Evolutionary conservation across 768 basidiomycete genomes (phyloP).

Genomic region (Grammothele lineata): DNA sequence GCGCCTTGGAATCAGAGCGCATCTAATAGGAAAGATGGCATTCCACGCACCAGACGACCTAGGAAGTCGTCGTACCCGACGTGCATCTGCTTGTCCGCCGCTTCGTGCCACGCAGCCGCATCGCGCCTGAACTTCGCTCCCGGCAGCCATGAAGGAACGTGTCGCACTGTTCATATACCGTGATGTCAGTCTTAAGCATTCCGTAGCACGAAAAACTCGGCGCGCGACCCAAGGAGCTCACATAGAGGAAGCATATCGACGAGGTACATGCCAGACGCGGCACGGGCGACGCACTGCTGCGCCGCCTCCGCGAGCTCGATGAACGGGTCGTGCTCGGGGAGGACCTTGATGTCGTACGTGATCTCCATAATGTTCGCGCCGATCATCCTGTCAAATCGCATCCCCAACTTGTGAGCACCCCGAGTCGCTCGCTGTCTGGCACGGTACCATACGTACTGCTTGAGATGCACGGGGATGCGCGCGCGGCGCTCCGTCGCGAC

Average conservation of each 20-base stretch:
- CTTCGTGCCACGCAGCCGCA: conserved; percentile 14
- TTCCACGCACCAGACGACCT: conserved; percentile 2
- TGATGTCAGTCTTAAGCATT: neutral
- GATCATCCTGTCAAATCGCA: conserved; percentile 17
- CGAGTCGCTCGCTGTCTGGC: neutral
- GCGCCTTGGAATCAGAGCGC: too few species aligned
- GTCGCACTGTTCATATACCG: conserved; percentile 11
- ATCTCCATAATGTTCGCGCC: conserved; percentile 21
- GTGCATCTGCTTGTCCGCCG: conserved; percentile 19
- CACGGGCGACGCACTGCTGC: conserved; percentile 2
- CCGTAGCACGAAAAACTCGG: neutral
- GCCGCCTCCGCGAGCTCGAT: conserved; percentile 17
- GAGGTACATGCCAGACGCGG: conserved; percentile 7
- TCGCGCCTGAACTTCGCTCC: conserved; percentile 22
- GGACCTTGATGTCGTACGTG: conserved; percentile 21
- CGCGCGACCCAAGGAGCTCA: neutral
- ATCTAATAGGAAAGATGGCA: neutral
- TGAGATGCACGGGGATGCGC: neutral
- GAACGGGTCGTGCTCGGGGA: conserved; percentile 17
- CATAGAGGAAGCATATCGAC: conserved; percentile 16
- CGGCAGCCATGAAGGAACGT: conserved; percentile 28
- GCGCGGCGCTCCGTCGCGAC: neutral
- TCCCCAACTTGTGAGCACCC: neutral
- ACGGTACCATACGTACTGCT: conserved; percentile 4
- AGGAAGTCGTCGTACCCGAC: conserved; percentile 17